Base-by-base conservation (phyloP, 345 rosid species). In the Gossypium bickii region DNA sequence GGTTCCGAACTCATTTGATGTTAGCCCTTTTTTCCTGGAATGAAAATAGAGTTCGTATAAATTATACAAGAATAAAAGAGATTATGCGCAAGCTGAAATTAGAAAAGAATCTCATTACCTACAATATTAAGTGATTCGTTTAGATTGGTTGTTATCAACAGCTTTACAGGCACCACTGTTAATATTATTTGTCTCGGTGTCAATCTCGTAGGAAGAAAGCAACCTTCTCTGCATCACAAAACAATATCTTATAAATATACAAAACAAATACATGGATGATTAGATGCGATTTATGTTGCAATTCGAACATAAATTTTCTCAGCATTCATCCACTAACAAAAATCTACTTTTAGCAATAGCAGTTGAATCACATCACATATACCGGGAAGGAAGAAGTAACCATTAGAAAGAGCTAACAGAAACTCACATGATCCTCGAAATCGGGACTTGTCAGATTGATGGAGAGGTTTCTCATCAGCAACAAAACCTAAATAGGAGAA, bases 401-500 rank as follows among this genome's bases (percentile, higher is more conserved):
- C 2, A 43, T 17, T 68, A 58, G 29, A 6, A 24, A 64, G 41
- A 38, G 44, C 68, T 20, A 52, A 45, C 71, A 76, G 67, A 22
- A 73, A 88, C 97, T 91, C 75, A 91, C 98, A 76, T 91, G 90
- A 85, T 91, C 97, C 89, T 92, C 97, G 62, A 92, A 94, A 79
- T 90, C 92, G 3, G 98, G 95, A 71, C 93, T 91, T 25, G 88
- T 78, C 70, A 94, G 84, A 82, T 94, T 94, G 83, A 92, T 86
- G 49, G 97, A 87, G 66, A 94, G 95, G 77, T 94, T 94, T 85
- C 97, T 88, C 97, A 94, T 94, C 84, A 92, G 74, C 80, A 94
- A 78, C 71, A 94, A 78, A 78, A 89, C 97, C 97, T 92, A 88
- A 60, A 67, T 29, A 78, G 69, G 57, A 47, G 69, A 69, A 72